phyloP scores from a whole-genome alignment of 495 filamentous ascomycete genomes.

The Penicillium herquei region DNA sequence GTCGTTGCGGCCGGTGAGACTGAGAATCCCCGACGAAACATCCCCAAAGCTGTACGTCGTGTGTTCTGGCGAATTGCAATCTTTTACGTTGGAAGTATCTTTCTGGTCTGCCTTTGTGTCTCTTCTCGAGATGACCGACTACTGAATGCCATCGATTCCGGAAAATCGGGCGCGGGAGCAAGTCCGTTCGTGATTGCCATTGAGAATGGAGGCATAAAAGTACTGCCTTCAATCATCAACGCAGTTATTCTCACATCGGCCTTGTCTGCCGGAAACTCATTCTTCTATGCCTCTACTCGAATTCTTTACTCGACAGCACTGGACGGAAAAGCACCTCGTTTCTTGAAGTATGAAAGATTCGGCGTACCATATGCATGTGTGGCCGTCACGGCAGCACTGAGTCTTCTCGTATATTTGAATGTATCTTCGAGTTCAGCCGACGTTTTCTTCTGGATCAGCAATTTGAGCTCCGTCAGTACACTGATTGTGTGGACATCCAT shows the following conservation, averaged over 20 bases:
- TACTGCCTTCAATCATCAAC: constrained; percentile 71
- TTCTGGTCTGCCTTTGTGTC: constrained; percentile 52
- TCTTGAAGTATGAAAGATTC: constrained; percentile 46
- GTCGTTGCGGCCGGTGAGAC: constrained; percentile 78
- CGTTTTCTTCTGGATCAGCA: constrained; percentile 52
- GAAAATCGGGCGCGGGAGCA: constrained; percentile 36
- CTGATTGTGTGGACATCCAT: constrained; percentile 57
- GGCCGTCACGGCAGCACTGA: constrained; percentile 19
- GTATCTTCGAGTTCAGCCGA: constrained; percentile 25
- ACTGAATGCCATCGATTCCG: constrained; percentile 32
- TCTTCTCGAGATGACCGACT: constrained; percentile 15
- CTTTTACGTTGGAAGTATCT: constrained; percentile 64
- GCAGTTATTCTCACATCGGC: constrained; percentile 65
- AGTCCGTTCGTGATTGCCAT: constrained; percentile 43
- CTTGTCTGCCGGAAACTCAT: constrained; percentile 65
- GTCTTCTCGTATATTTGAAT: constrained; percentile 31
- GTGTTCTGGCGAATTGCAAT: constrained; percentile 80
- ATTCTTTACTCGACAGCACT: constrained; percentile 68
- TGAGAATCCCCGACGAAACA: constrained; percentile 66
- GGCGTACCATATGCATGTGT: constrained; percentile 43
- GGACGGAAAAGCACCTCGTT: constrained; percentile 60
- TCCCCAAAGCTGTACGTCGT: constrained; percentile 73
- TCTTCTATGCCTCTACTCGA: constrained; percentile 69
- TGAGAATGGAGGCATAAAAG: constrained; percentile 57
- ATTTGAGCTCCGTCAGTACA: constrained; percentile 49